Evolutionary conservation across 768 basidiomycete species (phyloP).

Genomic region (Pleurotus cornucopiae): DNA sequence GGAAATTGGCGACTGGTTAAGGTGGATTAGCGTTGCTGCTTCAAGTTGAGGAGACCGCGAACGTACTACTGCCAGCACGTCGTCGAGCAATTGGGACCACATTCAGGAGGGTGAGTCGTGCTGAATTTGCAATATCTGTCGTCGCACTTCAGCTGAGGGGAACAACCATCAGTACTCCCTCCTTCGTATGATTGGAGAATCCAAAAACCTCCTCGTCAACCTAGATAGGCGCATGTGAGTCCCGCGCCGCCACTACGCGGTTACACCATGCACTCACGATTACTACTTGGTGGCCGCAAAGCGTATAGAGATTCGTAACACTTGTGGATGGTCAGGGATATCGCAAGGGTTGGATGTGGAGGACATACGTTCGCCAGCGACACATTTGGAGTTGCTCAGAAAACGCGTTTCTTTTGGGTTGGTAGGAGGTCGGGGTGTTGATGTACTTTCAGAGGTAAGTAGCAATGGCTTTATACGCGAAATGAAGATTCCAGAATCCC

Average conservation of each 20-base stretch:
- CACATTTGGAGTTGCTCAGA: slow-evolving; percentile 47
- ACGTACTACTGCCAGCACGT: slow-evolving; percentile 81
- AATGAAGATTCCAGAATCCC: slow-evolving; percentile 11
- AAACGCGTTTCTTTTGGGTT: slow-evolving; percentile 7
- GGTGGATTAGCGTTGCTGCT: slow-evolving; percentile 13
- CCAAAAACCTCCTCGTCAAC: neutral
- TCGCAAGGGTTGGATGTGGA: slow-evolving; percentile 6
- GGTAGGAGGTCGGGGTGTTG: neutral
- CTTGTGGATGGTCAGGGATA: slow-evolving; percentile 29
- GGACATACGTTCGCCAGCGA: slow-evolving; percentile 61
- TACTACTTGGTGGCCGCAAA: slow-evolving; percentile 51
- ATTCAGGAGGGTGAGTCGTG: slow-evolving; percentile 52
- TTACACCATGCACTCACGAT: slow-evolving; percentile 34
- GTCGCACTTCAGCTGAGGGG: slow-evolving; percentile 57
- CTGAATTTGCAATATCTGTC: slow-evolving; percentile 71
- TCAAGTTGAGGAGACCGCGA: slow-evolving; percentile 5
- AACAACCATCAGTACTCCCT: no score
- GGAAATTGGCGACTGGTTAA: slow-evolving; percentile 62
- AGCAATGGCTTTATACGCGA: slow-evolving; percentile 11
- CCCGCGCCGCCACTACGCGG: neutral
- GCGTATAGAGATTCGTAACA: slow-evolving; percentile 58
- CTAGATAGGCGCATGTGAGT: neutral
- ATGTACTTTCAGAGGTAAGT: neutral
- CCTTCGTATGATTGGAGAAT: no score
- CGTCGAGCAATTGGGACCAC: slow-evolving; percentile 51